A percentile compares a stretch with the other conserved stretches of the same genome.
Evolutionary conservation across 306 rosid species (phyloP).

Genomic region (Casuarina cunninghamiana): DNA sequence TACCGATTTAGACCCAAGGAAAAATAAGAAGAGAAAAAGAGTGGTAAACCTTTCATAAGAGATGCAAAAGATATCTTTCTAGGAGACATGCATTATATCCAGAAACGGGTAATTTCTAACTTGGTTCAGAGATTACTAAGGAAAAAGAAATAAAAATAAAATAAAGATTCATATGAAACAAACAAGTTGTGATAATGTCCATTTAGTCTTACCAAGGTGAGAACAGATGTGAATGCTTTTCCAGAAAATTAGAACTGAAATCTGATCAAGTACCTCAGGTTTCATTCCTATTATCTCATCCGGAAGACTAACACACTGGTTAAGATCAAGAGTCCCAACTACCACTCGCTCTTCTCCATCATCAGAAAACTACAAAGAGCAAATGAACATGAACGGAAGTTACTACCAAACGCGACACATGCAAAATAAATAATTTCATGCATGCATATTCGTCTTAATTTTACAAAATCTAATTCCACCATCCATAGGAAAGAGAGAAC

Average conservation of each 20-base stretch:
- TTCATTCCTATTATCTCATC: conserved; percentile 80
- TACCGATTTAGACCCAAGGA: too few relatives aligned
- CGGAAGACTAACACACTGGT: conserved; percentile 82
- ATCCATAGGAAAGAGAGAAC: background rate
- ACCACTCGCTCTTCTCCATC: conserved; percentile 74
- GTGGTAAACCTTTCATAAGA: too few relatives aligned
- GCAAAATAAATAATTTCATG: conserved; percentile 16
- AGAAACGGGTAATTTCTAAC: background rate
- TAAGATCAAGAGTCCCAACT: conserved; percentile 80
- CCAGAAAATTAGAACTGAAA: conserved; percentile 11
- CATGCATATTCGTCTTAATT: background rate
- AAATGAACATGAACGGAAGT: conserved; percentile 15
- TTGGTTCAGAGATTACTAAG: background rate
- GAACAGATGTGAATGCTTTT: background rate
- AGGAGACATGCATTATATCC: background rate
- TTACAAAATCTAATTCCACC: background rate
- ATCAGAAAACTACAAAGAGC: conserved; percentile 56
- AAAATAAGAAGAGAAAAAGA: too few relatives aligned
- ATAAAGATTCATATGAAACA: background rate
- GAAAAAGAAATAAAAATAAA: background rate
- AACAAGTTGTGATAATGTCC: background rate
- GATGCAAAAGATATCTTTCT: background rate
- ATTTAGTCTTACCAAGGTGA: background rate
- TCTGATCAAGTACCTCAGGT: conserved; percentile 62
- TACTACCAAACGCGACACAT: conserved; percentile 17